Percentiles rank a stretch among this genome's conserved stretches.
Evolutionary conservation across 78 protist genomes (phyloP).

Genomic region (Dictyostelium intermedium): DNA sequence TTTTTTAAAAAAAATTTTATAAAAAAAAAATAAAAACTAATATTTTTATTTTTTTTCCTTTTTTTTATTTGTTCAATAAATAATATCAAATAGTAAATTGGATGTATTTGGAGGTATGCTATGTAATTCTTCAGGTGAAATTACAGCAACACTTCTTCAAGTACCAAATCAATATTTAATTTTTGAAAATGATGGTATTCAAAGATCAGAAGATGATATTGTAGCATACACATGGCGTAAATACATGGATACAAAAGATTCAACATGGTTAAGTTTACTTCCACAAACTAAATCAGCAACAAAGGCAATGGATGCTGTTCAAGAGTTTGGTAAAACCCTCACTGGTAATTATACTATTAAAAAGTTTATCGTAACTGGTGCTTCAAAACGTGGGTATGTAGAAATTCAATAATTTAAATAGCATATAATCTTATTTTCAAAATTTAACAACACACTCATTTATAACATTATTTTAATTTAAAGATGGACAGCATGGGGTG

Average conservation of each 20-base stretch:
- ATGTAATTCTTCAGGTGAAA: background rate
- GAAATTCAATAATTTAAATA: too few species aligned
- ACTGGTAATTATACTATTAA: conserved; percentile 2
- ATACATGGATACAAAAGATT: background rate
- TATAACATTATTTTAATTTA: too few species aligned
- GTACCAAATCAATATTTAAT: conserved; percentile 46
- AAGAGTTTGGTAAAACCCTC: conserved; percentile 2
- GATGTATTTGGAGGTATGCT: background rate
- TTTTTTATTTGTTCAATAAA: too few species aligned
- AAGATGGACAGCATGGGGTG: conserved; percentile 64
- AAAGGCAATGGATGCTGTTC: conserved; percentile 40
- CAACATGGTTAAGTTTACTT: conserved; percentile 12
- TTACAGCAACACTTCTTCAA: background rate
- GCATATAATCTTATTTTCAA: too few species aligned
- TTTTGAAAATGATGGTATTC: conserved; percentile 23
- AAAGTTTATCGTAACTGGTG: conserved; percentile 58
- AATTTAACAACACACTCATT: too few species aligned
- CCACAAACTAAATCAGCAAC: conserved; percentile 13
- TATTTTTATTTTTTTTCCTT: background rate
- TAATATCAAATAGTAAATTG: background rate
- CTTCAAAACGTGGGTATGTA: conserved; percentile 23
- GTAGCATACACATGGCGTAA: conserved; percentile 36
- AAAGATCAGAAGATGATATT: conserved; percentile 27
- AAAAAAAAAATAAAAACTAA: background rate
- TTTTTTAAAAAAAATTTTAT: too few species aligned